These are phyloP conservation scores for Colletotrichum simmondsii DNA, from an alignment of 2,329 filamentous ascomycete genomes.

Conservation along the genomic window DNA sequence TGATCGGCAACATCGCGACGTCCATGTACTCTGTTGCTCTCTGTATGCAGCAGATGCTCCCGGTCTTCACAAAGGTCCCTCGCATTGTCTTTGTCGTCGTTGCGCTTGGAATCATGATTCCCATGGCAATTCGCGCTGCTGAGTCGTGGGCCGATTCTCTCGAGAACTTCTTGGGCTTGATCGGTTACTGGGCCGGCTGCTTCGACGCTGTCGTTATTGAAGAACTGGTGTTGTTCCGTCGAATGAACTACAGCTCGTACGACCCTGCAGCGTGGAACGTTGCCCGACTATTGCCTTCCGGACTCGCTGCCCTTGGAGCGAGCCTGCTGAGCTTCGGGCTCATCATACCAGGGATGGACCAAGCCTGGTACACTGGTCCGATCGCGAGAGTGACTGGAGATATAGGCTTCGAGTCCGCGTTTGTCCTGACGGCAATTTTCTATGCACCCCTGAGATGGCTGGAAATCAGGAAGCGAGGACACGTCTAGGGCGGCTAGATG, in stretches of 20 bases:
- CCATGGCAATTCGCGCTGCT: slow-evolving; percentile 52
- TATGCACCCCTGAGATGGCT: slow-evolving; percentile 53
- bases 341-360: slow-evolving; percentile 54
- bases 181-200: slow-evolving; percentile 58
- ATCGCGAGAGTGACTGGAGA: slow-evolving; percentile 55
- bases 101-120: slow-evolving; percentile 52
- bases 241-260: slow-evolving; percentile 52
- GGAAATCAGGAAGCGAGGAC: slow-evolving; percentile 47
- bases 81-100: slow-evolving; percentile 53
- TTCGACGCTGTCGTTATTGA: slow-evolving; percentile 52
- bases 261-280: slow-evolving; percentile 57
- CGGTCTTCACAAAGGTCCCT: slow-evolving; percentile 49
- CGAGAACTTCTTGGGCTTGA: slow-evolving; percentile 55
- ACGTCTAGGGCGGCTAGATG: slow-evolving; percentile 33
- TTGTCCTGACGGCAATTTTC: slow-evolving; percentile 51
- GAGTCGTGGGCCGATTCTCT: slow-evolving; percentile 52
- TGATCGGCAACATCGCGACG: slow-evolving; percentile 50
- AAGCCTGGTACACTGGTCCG: slow-evolving; percentile 56
- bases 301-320: slow-evolving; percentile 55
- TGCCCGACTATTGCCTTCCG: slow-evolving; percentile 51
- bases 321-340: slow-evolving; percentile 55
- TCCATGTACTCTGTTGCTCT: slow-evolving; percentile 52
- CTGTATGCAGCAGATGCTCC: slow-evolving; percentile 51
- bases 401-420: slow-evolving; percentile 57
- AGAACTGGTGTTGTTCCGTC: slow-evolving; percentile 55